Conservation (phyloP, 2,329 filamentous ascomycete species). For the Arachnomyces sp. region DNA sequence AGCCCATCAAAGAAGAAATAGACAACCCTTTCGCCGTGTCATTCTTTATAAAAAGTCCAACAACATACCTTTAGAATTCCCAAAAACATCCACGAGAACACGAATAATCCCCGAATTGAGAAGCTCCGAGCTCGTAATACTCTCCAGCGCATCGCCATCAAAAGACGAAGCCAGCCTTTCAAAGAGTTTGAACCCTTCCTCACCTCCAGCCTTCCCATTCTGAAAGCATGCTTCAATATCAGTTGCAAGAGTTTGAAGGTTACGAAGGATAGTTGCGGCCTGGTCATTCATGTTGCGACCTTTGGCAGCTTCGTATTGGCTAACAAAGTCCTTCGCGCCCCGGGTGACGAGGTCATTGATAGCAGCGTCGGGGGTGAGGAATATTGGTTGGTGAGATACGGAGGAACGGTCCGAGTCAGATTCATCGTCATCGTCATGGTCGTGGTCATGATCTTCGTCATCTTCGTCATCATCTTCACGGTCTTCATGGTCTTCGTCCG, state of each 20-base stretch:
- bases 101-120: conserved; percentile 84
- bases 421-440: conserved; percentile 49
- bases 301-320: conserved; percentile 69
- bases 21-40: background rate
- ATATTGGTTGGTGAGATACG: conserved; percentile 34
- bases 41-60: conserved; percentile 5
- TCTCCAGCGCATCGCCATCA: conserved; percentile 77
- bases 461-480: conserved; percentile 30
- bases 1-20: too few relatives aligned
- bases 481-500: conserved; percentile 28
- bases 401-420: conserved; percentile 61
- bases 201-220: conserved; percentile 19
- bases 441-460: conserved; percentile 43
- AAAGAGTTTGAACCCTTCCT: conserved; percentile 60
- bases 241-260: conserved; percentile 61
- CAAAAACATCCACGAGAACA: conserved; percentile 73
- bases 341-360: conserved; percentile 65
- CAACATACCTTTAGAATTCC: conserved; percentile 49
- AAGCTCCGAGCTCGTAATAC: conserved; percentile 90
- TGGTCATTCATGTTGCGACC: conserved; percentile 68
- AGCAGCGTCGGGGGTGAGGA: conserved; percentile 35
- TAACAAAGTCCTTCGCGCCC: conserved; percentile 74
- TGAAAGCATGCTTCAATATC: conserved; percentile 67
- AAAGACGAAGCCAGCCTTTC: conserved; percentile 72
- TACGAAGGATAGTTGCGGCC: conserved; percentile 64